Evolutionary conservation across 2,329 filamentous ascomycete species (phyloP), one percentile per base, ranked within the genome.

Genomic region (Ceratocystis eucalypticola): DNA sequence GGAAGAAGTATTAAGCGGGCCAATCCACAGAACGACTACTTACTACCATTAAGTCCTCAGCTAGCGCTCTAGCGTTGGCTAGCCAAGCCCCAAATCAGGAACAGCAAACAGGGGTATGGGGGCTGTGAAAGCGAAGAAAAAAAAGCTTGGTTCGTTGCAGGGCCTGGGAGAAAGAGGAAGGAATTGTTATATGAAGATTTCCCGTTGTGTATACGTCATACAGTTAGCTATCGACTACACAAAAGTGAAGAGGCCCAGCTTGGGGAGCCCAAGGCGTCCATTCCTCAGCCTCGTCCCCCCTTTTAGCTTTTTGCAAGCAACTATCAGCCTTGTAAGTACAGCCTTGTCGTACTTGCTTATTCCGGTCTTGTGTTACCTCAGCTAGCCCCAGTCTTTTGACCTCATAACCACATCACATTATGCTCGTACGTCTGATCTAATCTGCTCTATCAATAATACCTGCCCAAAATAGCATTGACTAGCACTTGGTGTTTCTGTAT

Each of bases 81-180:
- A 33, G 28, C 25, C 3, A 33, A 59, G 15, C 25, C 28, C 53
- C 10, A 57, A 28, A 12, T 8, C 53, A 59, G 55, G 55, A 33
- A 59, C 55, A n/a, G 37, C 28, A n/a, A 59, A 8, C 55, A 59
- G 37, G 37, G 37, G 37, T 1, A 41, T 12, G 12, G 37, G 28
- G 55, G 55, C 55, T 59, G 55, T 59, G 28, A 59, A 59, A 30
- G 15, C 10, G 28, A 37, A 59, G 55, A 57, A 59, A 59, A 30
- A 57, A 59, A 59, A 59, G 55, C 55, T 59, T 59, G 1, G 55
- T 37, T 59, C 25, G 7, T 8, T 20, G 30, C n/a, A 53, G 2
- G 15, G 48, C 48, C 15, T 3, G 12, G 4, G 55, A 20, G 12
- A 3, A 37, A n/a, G 28, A 7, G 28, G 22, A 59, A 37, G 33